These are phyloP conservation scores for Solanum paucissectum DNA, from an alignment of 257 asterid genomes.

Conservation along the genomic window DNA sequence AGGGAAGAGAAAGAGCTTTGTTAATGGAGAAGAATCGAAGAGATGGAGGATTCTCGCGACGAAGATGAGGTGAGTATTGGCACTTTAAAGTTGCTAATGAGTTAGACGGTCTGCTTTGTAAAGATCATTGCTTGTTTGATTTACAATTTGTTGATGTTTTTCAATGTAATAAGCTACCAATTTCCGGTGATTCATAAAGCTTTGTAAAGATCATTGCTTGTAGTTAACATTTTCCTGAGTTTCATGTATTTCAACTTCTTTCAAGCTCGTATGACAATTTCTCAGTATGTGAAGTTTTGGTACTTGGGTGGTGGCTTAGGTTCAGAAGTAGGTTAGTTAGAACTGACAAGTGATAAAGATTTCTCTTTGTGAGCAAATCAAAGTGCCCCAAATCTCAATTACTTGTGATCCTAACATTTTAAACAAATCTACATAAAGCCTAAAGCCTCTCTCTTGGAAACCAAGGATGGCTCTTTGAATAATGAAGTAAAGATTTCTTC, in stretches of 20 bases:
- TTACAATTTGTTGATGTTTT: not conserved
- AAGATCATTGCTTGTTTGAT: not conserved
- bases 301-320: not conserved
- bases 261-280: not conserved
- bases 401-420: not conserved
- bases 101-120: not conserved
- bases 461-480: not conserved
- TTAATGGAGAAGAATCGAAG: conserved; percentile 37
- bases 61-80: conserved; percentile 39
- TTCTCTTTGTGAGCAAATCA: not conserved
- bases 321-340: not conserved
- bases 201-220: not conserved
- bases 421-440: not conserved
- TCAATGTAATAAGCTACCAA: not conserved
- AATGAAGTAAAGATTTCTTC: not conserved
- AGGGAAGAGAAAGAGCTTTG: conserved; percentile 72
- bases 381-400: not conserved
- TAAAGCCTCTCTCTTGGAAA: not conserved
- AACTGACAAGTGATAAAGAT: not conserved
- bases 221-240: not conserved
- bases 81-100: not conserved
- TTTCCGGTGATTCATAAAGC: not conserved
- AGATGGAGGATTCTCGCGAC: conserved; percentile 47
- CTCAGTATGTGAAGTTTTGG: not conserved
- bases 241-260: not conserved